phyloP scores from a whole-genome alignment of 2,329 filamentous ascomycete genomes.

The Aspergillus arachidicola region DNA sequence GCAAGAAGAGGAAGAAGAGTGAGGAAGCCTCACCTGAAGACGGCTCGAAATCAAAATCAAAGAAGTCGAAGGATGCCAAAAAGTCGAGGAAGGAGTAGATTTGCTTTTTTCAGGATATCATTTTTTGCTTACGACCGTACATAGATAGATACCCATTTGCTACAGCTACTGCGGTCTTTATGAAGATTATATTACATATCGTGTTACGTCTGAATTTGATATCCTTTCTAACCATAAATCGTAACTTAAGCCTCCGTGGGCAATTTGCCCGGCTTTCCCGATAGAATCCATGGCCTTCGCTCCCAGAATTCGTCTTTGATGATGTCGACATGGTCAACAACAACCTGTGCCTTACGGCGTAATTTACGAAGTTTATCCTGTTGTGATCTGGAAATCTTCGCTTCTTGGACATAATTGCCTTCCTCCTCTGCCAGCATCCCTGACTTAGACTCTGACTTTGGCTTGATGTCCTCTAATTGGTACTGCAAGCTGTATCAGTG shows the following conservation, averaged over 20 bases:
- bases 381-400: conserved; percentile 73
- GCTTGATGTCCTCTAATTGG: conserved; percentile 64
- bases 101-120: conserved; percentile 1
- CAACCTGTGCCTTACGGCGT: conserved; percentile 75
- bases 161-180: conserved; percentile 12
- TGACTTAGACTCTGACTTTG: conserved; percentile 34
- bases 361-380: conserved; percentile 80
- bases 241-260: conserved; percentile 49
- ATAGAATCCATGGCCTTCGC: conserved; percentile 78
- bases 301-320: conserved; percentile 97
- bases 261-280: conserved; percentile 71
- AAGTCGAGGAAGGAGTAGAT: conserved; percentile 11
- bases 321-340: conserved; percentile 85
- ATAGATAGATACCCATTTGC: conserved; percentile 38
- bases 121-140: conserved; percentile 2
- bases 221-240: conserved; percentile 10
- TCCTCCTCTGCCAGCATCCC: conserved; percentile 15
- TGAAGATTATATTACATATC: conserved; percentile 12
- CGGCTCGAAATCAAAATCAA: conserved; percentile 50
- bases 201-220: conserved; percentile 9
- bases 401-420: conserved; percentile 36
- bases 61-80: conserved; percentile 46
- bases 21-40: conserved; percentile 30
- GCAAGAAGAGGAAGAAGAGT: conserved; percentile 32
- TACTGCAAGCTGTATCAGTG: conserved; percentile 53